phyloP scores from a whole-genome alignment of 139 green algal species.

The Dunaliella primolecta region DNA sequence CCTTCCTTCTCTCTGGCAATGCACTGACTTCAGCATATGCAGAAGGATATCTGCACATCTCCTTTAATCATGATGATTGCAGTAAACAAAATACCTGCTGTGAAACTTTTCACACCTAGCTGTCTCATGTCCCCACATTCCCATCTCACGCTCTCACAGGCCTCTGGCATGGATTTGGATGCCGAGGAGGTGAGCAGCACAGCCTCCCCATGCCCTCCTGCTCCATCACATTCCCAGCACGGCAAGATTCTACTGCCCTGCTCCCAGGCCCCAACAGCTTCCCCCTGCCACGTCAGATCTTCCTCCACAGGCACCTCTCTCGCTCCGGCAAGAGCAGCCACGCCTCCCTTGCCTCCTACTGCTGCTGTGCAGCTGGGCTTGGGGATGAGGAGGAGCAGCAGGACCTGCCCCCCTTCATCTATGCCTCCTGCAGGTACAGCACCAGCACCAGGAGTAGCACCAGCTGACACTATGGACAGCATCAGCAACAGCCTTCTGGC shows the following conservation, averaged over 20 bases:
- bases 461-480: neutral
- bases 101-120: too few relatives aligned
- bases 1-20: neutral
- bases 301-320: neutral
- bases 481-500: slow-evolving; percentile 1
- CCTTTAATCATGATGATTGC: too few relatives aligned
- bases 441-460: too few relatives aligned
- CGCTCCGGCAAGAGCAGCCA: neutral
- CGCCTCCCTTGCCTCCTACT: neutral
- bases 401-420: neutral
- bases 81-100: too few relatives aligned
- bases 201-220: neutral
- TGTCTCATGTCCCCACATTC: too few relatives aligned
- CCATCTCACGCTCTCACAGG: too few relatives aligned
- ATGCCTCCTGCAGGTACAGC: neutral
- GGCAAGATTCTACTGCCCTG: too few relatives aligned
- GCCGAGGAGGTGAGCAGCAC: neutral
- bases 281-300: neutral
- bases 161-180: too few relatives aligned
- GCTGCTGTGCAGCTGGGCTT: neutral
- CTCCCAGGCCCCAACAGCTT: neutral
- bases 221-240: neutral
- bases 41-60: too few relatives aligned
- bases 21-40: too few relatives aligned
- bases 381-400: neutral